Evolutionary conservation across 441 rosid species (phyloP).

Genomic region (Gossypium aridum): DNA sequence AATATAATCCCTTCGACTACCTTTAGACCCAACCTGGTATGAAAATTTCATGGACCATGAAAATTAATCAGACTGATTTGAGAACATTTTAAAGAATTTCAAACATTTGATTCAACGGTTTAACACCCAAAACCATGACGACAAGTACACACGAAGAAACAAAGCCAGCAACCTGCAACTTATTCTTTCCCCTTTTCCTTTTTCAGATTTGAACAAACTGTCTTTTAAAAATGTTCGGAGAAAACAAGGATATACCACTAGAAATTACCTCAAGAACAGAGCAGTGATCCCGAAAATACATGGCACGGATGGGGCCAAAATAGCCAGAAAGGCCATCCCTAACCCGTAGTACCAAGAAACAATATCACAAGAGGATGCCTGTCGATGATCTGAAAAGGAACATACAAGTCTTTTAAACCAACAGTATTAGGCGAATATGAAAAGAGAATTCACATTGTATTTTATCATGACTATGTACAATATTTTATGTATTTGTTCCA

Average conservation of each 20-base stretch:
- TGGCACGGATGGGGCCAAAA: constrained; percentile 68
- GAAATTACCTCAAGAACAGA: constrained; percentile 62
- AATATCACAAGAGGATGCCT: constrained; percentile 44
- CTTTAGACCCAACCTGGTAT: constrained; percentile 79
- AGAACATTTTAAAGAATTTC: neutral
- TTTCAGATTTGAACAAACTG: neutral
- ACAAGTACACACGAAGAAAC: neutral
- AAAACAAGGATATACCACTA: neutral
- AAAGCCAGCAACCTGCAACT: neutral
- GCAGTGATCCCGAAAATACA: constrained; percentile 79
- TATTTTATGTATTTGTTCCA: neutral
- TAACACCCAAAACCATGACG: neutral
- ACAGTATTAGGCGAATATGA: neutral
- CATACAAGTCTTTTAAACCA: constrained; percentile 6
- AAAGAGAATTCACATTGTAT: neutral
- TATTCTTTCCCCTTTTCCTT: neutral
- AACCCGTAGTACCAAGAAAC: constrained; percentile 58
- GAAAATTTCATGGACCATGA: neutral
- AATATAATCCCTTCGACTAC: constrained; percentile 68
- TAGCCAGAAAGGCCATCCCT: constrained; percentile 69
- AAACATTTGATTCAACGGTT: neutral
- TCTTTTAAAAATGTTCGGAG: neutral
- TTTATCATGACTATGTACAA: neutral
- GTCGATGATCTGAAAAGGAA: constrained; percentile 55
- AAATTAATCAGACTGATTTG: neutral